phyloP scores from a whole-genome alignment of 2,329 filamentous ascomycete species.

The Cephalotrichum gorgonifer region DNA sequence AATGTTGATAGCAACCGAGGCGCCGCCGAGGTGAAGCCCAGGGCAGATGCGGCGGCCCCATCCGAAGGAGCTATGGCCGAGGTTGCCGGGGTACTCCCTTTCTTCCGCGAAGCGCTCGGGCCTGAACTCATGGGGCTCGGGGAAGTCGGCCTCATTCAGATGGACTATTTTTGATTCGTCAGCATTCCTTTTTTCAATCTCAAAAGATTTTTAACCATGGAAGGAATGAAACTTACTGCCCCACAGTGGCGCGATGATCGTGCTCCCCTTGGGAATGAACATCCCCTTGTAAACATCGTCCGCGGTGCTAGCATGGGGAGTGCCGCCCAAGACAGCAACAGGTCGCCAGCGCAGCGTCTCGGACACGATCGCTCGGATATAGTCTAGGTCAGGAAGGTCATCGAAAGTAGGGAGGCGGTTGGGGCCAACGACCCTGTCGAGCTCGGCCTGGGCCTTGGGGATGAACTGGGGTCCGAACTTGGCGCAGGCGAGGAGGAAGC shows the following conservation, averaged over 20 bases:
- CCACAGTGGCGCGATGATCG: constrained; percentile 29
- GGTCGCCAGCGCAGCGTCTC: constrained; percentile 31
- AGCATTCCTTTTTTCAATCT: too few relatives aligned
- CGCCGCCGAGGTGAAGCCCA: constrained; percentile 38
- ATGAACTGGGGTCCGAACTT: constrained; percentile 39
- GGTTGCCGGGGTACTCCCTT: constrained; percentile 22
- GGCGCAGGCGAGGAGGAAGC: constrained; percentile 41
- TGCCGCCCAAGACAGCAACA: constrained; percentile 28
- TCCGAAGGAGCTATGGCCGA: constrained; percentile 28
- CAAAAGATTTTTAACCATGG: background rate
- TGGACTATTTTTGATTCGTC: constrained; percentile 18
- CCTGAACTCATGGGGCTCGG: constrained; percentile 26
- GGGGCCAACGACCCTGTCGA: constrained; percentile 25
- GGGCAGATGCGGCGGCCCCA: constrained; percentile 30
- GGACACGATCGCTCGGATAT: constrained; percentile 23
- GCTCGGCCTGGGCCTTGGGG: constrained; percentile 28
- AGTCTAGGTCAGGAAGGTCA: constrained; percentile 21
- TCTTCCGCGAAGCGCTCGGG: constrained; percentile 23
- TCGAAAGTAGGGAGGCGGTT: constrained; percentile 25
- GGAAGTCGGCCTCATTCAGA: constrained; percentile 28
- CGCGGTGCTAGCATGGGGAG: constrained; percentile 34
- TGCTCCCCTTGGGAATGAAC: constrained; percentile 32
- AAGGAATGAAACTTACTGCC: constrained; percentile 22
- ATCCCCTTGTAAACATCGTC: constrained; percentile 29
- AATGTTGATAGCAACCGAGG: constrained; percentile 34